Evolutionary conservation across 75 land plant genomes (phyloP).

Genomic region (Azolla pinnata): DNA sequence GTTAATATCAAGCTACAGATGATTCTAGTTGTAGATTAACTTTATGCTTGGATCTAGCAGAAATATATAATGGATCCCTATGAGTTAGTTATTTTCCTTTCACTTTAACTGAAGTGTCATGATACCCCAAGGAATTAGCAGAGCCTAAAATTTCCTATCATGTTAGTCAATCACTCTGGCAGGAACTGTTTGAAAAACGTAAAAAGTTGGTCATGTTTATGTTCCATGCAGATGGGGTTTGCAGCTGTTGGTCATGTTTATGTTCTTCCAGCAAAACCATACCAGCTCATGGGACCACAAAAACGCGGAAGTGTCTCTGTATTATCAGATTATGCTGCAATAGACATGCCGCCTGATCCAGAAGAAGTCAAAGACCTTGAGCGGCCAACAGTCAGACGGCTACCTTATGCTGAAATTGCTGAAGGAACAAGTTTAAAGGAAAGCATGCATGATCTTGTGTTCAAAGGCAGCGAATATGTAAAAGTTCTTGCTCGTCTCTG

Average conservation of each 20-base stretch:
- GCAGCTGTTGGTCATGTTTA: conserved; percentile 82
- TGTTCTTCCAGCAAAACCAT: conserved; percentile 81
- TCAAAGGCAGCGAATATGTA: conserved; percentile 87
- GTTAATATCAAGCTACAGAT: too few species aligned
- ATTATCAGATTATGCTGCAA: conserved; percentile 83
- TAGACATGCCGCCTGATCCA: conserved; percentile 77
- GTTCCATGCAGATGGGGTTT: conserved; percentile 61
- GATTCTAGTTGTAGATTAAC: too few species aligned
- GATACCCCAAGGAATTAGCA: too few species aligned
- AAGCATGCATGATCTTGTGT: conserved; percentile 71
- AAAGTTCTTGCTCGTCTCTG: too few species aligned
- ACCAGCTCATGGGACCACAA: conserved; percentile 64
- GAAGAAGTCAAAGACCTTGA: conserved; percentile 85
- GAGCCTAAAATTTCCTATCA: too few species aligned
- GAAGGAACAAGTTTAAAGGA: conserved; percentile 59
- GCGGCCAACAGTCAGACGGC: conserved; percentile 52
- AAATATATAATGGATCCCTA: too few species aligned
- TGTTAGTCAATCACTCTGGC: too few species aligned
- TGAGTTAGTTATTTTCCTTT: too few species aligned
- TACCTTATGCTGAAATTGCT: conserved; percentile 43
- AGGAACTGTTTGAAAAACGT: too few species aligned
- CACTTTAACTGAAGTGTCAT: too few species aligned
- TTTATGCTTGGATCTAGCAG: too few species aligned
- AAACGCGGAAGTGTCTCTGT: conserved; percentile 56
- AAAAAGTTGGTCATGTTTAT: too few species aligned